These are phyloP conservation scores for Cladobotryum protrusum DNA, from an alignment of 2,329 filamentous ascomycete species.

Conservation along the genomic window DNA sequence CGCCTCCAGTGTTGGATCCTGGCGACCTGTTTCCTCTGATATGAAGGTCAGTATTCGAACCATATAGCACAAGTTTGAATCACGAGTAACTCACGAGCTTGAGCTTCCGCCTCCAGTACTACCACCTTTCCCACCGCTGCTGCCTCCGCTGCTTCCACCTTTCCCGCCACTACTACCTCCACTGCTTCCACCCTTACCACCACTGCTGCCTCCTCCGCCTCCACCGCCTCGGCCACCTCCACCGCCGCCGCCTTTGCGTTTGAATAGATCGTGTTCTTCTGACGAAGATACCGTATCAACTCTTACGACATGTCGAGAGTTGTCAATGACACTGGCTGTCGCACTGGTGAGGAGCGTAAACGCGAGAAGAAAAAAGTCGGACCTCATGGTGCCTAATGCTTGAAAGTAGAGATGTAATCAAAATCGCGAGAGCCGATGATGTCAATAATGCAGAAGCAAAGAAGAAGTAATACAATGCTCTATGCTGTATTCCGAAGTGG, in stretches of 20 bases:
- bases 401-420: neutral
- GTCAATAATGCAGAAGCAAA: neutral
- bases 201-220: constrained; percentile 19
- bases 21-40: constrained; percentile 18
- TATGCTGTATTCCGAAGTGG: too few species aligned
- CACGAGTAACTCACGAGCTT: constrained; percentile 10
- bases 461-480: neutral
- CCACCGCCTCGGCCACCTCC: constrained; percentile 38
- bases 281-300: constrained; percentile 18
- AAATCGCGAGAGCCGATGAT: neutral
- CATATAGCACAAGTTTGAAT: constrained; percentile 6
- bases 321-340: constrained; percentile 20
- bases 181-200: constrained; percentile 12
- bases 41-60: neutral
- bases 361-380: constrained; percentile 23
- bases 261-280: constrained; percentile 45
- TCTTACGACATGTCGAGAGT: constrained; percentile 19
- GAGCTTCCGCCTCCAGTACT: constrained; percentile 18
- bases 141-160: constrained; percentile 11
- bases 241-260: constrained; percentile 55
- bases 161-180: constrained; percentile 9
- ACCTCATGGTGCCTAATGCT: constrained; percentile 23
- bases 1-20: constrained; percentile 41
- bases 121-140: constrained; percentile 18
- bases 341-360: constrained; percentile 24